These are phyloP conservation scores for Piedraia hortae DNA, from an alignment of 2,329 filamentous ascomycete species.

Conservation along the genomic window DNA sequence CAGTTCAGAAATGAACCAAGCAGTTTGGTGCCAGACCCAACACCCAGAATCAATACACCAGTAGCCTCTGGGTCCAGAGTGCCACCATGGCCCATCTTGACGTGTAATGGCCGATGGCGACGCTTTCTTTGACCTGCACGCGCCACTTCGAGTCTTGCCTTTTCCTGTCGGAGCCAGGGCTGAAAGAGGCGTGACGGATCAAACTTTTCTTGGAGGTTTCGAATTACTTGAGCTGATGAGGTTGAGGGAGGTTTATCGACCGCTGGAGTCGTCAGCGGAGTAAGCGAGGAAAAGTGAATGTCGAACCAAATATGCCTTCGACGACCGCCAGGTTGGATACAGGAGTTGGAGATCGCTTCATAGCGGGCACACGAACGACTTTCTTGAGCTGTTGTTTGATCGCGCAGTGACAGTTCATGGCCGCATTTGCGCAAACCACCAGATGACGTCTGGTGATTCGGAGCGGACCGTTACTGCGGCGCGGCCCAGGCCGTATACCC, in stretches of 20 bases:
- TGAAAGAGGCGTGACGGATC: slow-evolving; percentile 54
- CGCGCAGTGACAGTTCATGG: too few relatives aligned
- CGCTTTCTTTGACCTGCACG: slow-evolving; percentile 30
- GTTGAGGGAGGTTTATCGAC: slow-evolving; percentile 78
- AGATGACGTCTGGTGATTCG: too few relatives aligned
- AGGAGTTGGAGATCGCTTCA: too few relatives aligned
- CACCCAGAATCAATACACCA: slow-evolving; percentile 67
- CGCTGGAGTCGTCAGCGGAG: slow-evolving; percentile 31
- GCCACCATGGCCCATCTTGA: slow-evolving; percentile 91
- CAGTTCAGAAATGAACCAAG: slow-evolving; percentile 56
- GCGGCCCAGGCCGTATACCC: too few relatives aligned
- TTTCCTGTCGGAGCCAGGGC: slow-evolving; percentile 43
- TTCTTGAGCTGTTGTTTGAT: too few relatives aligned
- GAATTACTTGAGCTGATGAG: slow-evolving; percentile 72
- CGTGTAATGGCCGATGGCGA: slow-evolving; percentile 31
- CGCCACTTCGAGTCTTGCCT: slow-evolving; percentile 27
- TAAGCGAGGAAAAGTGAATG: too few relatives aligned
- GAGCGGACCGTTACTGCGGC: too few relatives aligned
- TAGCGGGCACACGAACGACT: too few relatives aligned
- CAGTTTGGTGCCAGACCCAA: slow-evolving; percentile 67
- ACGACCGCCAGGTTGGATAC: too few relatives aligned
- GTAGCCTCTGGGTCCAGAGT: slow-evolving; percentile 87
- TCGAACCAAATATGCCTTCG: too few relatives aligned
- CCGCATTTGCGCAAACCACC: too few relatives aligned
- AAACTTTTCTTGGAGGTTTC: slow-evolving; percentile 63